Conservation (phyloP, 495 filamentous ascomycete genomes). For the Penicillium cinerascens region DNA sequence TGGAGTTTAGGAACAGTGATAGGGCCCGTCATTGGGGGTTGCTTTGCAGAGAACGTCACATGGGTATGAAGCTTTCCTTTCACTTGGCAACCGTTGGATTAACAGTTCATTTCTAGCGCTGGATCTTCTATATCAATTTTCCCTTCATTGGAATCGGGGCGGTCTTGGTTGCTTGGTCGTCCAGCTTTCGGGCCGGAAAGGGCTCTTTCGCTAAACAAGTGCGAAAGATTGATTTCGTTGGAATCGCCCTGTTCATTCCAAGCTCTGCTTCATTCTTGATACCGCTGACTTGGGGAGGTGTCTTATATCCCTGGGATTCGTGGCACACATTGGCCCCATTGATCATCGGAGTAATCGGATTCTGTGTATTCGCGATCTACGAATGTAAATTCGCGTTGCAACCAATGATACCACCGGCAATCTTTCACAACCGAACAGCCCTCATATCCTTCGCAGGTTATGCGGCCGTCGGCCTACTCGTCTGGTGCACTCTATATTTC, state of each 20-base stretch:
- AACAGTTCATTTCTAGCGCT: slow-evolving; percentile 19
- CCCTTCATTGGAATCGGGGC: slow-evolving; percentile 44
- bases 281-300: slow-evolving; percentile 46
- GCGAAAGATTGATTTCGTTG: slow-evolving; percentile 53
- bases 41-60: slow-evolving; percentile 55
- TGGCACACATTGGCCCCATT: slow-evolving; percentile 54
- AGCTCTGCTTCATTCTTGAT: slow-evolving; percentile 39
- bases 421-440: slow-evolving; percentile 45
- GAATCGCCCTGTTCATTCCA: slow-evolving; percentile 50
- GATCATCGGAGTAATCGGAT: slow-evolving; percentile 46
- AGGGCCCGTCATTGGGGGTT: slow-evolving; percentile 64
- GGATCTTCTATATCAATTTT: slow-evolving; percentile 52
- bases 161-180: slow-evolving; percentile 39
- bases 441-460: slow-evolving; percentile 32
- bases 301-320: slow-evolving; percentile 40
- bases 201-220: slow-evolving; percentile 34
- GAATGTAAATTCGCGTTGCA: slow-evolving; percentile 38
- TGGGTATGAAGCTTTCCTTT: slow-evolving; percentile 40
- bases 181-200: slow-evolving; percentile 34
- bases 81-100: neutral
- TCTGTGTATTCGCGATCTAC: slow-evolving; percentile 40
- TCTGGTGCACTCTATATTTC: slow-evolving; percentile 44
- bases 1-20: slow-evolving; percentile 61
- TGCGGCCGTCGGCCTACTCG: slow-evolving; percentile 42
- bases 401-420: slow-evolving; percentile 41